Base-by-base conservation (phyloP, 208 protist genomes). In the Trypanosoma brucei region DNA sequence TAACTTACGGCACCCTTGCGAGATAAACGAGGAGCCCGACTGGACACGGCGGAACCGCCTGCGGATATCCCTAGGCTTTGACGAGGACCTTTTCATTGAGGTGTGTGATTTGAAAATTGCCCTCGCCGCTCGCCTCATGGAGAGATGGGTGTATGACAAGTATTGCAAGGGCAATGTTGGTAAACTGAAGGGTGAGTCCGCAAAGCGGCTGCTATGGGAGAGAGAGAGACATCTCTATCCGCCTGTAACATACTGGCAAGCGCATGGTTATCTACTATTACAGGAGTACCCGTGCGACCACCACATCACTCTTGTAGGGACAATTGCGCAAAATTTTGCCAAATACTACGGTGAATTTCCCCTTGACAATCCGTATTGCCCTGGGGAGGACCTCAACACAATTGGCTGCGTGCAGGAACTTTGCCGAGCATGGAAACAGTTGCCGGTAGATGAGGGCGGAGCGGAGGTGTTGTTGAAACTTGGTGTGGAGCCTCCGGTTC, bases 381-480 rank as follows among this genome's bases (percentile, higher is more conserved):
- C 70, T n/a, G 89, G 86, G 37, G 86, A 95, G 62, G 86, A 95
- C 59, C 61, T 93, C 55, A 95, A 95, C 69, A 91, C 84, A 33
- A 88, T 91, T 44, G 65, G 71, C 36, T 78, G 63, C 38, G 89
- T 76, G 51, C 48, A 60, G 56, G 78, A 67, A 68, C 58, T 86
- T 36, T 90, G 81, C 53, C 65, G 67, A 64, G 71, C 75, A 40
- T 79, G 65, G 70, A 76, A 71, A 38, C 63, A 70, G 36, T 36
- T 75, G 3, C 69, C 61, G 49, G 4, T 75, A 38, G 55, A 66
- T n/a, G 53, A 48, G n/a, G 3, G 30, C 1, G 22, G 35, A 14
- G 34, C 34, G 34, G 63, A 56, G 6, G 52, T 30, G 22, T n/a
- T 52, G 3, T 40, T 75, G 53, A 61, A 68, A 1, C 53, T 68